Base-by-base conservation (phyloP, 257 asterid genomes). In the Rehmannia glutinosa region DNA sequence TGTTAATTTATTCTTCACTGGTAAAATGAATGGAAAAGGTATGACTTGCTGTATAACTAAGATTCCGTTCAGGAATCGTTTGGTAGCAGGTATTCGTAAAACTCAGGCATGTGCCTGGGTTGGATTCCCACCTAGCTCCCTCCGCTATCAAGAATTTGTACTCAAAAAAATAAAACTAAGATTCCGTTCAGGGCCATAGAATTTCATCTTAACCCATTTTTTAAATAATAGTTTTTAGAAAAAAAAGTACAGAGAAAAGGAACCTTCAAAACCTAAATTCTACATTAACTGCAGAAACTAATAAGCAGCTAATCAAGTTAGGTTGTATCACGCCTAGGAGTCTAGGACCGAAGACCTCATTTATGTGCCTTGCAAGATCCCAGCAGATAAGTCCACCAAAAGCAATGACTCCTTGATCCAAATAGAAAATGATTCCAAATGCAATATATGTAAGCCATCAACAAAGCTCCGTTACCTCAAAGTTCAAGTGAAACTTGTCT, bases 401-500 rank as follows among this genome's bases (percentile, higher is more conserved):
- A 53, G 15, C 13, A 60, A 42, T 42, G 51, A 62, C 52, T 67
- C 20, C 16, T 25, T 28, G 53, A 7, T 9, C 15, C 41, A 25
- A 70, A 61, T 21, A 30, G 28, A 64, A 63, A 46, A 21, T 36
- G 7, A 64, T 24, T 53, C 52, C 15, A 60, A 21, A 38, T 58
- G 6, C 50, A 27, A 15, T 42, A 8, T 45, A 25, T 45, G 27
- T 51, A 39, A 24, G 45, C 41, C 35, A 59, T 16, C 33, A 62
- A 24, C 13, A 35, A 24, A 43, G 41, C 30, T 58, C 23, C 1
- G 17, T 55, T 86, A 93, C 98, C 98, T 90, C 88, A 74, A 90
- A 90, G 50, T 36, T 73, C 69, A 90, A 59, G 73, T 68, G 59
- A 73, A 88, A 88, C 79, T 78, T 82, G 79, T 83, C 97, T 13